phyloP scores from a whole-genome alignment of 306 rosid genomes.

The Carpinus fangiana region DNA sequence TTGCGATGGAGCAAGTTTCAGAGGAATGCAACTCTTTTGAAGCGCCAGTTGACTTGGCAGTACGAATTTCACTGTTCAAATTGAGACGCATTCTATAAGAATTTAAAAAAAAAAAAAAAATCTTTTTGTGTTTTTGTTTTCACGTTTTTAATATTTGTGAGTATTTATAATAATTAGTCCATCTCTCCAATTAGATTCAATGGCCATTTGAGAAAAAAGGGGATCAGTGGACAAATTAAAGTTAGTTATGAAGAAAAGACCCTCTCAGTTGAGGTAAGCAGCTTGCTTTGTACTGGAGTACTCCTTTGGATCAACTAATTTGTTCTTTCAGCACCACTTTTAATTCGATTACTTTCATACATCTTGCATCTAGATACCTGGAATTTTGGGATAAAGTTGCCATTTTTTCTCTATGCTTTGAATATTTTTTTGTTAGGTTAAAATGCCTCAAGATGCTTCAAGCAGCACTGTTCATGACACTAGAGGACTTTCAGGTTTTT shows the following conservation, averaged over 20 bases:
- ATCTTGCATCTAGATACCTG: neutral
- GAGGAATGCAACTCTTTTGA: slow-evolving; percentile 60
- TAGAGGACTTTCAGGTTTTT: slow-evolving; percentile 87
- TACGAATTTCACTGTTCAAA: slow-evolving; percentile 38
- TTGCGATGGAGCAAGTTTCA: slow-evolving; percentile 53
- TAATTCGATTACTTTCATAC: neutral
- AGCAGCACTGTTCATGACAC: slow-evolving; percentile 74
- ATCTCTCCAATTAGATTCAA: slow-evolving; percentile 58
- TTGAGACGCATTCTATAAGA: neutral
- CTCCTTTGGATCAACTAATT: neutral
- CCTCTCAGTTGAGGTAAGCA: slow-evolving; percentile 74
- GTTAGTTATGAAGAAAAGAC: slow-evolving; percentile 69
- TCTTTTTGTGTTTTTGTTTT: slow-evolving; percentile 1
- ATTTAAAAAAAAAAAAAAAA: no score
- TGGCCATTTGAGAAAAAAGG: slow-evolving; percentile 78
- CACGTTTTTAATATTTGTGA: slow-evolving; percentile 3
- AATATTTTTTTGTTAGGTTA: slow-evolving; percentile 52
- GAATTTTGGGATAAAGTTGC: neutral
- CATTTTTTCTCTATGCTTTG: slow-evolving; percentile 9
- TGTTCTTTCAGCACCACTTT: neutral
- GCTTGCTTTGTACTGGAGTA: neutral
- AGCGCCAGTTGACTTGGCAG: slow-evolving; percentile 83
- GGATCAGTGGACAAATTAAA: slow-evolving; percentile 75
- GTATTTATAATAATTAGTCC: slow-evolving; percentile 15
- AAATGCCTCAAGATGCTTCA: slow-evolving; percentile 96